Evolutionary conservation across 306 rosid genomes (phyloP).

Genomic region (Canavalia gladiata): DNA sequence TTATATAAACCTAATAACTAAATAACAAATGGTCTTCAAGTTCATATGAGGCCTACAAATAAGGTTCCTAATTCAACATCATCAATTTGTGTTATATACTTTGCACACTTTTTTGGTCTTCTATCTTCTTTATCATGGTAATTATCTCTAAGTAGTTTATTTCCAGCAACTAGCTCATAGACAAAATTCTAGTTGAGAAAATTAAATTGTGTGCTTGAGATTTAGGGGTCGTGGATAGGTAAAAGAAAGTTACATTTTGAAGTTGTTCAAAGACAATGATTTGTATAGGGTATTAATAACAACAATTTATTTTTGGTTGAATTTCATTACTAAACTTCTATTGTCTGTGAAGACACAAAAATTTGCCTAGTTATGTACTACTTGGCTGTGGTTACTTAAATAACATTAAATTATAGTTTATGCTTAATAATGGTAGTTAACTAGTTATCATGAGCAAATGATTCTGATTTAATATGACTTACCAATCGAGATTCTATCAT

Average conservation of each 20-base stretch:
- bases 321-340: conserved; percentile 4
- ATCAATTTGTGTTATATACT: too few species aligned
- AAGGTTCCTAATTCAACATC: too few species aligned
- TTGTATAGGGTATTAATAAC: background rate
- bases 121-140: too few species aligned
- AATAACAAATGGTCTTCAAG: too few species aligned
- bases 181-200: too few species aligned
- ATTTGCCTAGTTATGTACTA: background rate
- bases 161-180: too few species aligned
- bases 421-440: conserved; percentile 15
- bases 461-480: conserved; percentile 8
- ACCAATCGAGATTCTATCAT: background rate
- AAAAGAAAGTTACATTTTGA: conserved; percentile 8
- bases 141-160: too few species aligned
- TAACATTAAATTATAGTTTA: background rate
- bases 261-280: background rate
- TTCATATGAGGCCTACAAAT: too few species aligned
- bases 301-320: conserved; percentile 24
- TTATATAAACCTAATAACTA: too few species aligned
- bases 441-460: background rate
- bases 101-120: too few species aligned
- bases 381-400: background rate
- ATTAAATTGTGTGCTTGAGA: background rate
- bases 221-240: conserved; percentile 17
- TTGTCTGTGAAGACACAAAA: background rate